Percentiles rank a stretch among this genome's conserved stretches.
Conservation (phyloP, 1,139 yeast species). For the Casaregolazyma lundiana region DNA sequence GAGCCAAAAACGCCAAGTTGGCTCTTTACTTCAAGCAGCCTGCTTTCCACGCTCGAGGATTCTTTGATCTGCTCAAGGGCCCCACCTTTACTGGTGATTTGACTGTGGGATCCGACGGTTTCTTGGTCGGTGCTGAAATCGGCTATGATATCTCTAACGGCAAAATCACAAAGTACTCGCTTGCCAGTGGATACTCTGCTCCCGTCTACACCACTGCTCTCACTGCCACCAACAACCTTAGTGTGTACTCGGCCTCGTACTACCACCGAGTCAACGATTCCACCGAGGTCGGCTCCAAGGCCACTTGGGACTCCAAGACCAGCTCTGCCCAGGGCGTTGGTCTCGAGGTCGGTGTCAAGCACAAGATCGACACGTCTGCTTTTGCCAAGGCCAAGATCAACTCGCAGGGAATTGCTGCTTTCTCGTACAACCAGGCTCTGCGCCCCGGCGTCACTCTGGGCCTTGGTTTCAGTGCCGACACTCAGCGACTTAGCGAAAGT, state of each 20-base stretch:
- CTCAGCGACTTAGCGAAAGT: constrained; percentile 92
- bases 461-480: constrained; percentile 95
- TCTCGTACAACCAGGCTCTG: constrained; percentile 90
- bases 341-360: constrained; percentile 95
- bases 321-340: constrained; percentile 60
- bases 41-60: constrained; percentile 89
- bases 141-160: constrained; percentile 95
- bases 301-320: constrained; percentile 88
- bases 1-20: constrained; percentile 81
- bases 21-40: constrained; percentile 92
- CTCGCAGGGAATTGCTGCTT: constrained; percentile 92
- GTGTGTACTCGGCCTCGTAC: constrained; percentile 92
- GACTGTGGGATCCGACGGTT: constrained; percentile 92
- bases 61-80: constrained; percentile 92
- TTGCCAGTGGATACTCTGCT: constrained; percentile 90
- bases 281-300: constrained; percentile 97
- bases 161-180: constrained; percentile 88
- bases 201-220: constrained; percentile 85
- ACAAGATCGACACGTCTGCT: constrained; percentile 79
- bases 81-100: constrained; percentile 94
- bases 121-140: constrained; percentile 95
- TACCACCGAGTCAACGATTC: constrained; percentile 90
- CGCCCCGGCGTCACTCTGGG: constrained; percentile 98
- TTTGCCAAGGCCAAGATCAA: constrained; percentile 96
- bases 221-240: constrained; percentile 84